Base-by-base conservation (phyloP, 805 yeast species). In the Metschnikowia santaceciliae region DNA sequence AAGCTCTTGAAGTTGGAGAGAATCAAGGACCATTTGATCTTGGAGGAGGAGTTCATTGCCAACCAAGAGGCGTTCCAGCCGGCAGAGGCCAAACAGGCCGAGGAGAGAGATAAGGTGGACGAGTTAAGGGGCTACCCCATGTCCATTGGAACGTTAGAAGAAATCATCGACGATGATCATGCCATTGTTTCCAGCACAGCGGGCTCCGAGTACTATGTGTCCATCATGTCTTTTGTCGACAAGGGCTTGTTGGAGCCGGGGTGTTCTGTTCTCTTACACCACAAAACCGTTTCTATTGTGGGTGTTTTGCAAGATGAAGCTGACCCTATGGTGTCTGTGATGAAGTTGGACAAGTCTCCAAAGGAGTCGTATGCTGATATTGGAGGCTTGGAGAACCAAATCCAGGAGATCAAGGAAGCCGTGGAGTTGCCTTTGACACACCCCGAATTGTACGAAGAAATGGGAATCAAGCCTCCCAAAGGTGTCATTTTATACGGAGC, bases 381-480 rank as follows among this genome's bases (percentile, higher is more conserved):
- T 65, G 99, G 99, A 65, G 99, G 99, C 37, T 79, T 94, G 58
- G 98, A 94, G 69, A 69, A 84, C 13, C 99, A 94, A 74, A 92
- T 94, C 65, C 97, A 94, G 75, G 99, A 94, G 71, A 94, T 94
- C 62, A 94, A 94, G 72, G 98, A 92, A 71, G 88, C 96, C 6
- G 97, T 92, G 14, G 98, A 92, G 70, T 78, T 92, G 61, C 98
- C 98, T 11, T 77, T 91, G 56, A 90, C 97, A 13, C 97, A 92
- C 70, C 98, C 98, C 0, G 98, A 92, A 69, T 75, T 92, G 61
- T 92, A 91, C 70, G 97, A 94, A 73, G 97, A 91, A 70, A 91
- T 92, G 97, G 98, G 98, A 62, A 92, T 92, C 63, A 90, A 91
- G 65, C 98, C 97, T 11, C 98, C 98, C 48, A 92, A 92, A 74